phyloP scores from a whole-genome alignment of 768 basidiomycete genomes.

The Tricholoma sp. region DNA sequence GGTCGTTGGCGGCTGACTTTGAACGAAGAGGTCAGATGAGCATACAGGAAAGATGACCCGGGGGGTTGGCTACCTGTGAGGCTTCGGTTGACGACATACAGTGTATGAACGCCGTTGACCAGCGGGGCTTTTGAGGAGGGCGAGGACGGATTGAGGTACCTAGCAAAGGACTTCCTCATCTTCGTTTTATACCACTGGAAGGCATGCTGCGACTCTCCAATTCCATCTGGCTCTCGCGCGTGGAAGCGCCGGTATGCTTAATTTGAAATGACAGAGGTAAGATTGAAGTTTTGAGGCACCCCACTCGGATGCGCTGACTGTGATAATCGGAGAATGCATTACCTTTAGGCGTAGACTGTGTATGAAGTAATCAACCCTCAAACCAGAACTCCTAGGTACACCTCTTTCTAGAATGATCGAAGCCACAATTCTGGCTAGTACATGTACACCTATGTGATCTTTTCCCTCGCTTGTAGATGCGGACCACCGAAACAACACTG shows the following conservation, averaged over 20 bases:
- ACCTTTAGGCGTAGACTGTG: slow-evolving; percentile 16
- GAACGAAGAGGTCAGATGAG: neutral
- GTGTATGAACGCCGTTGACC: neutral
- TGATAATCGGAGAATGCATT: no score
- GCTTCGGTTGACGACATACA: slow-evolving; percentile 10
- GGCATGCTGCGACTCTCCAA: neutral
- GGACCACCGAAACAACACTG: neutral
- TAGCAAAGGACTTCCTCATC: neutral
- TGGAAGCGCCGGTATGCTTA: neutral
- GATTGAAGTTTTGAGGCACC: neutral
- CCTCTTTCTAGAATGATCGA: neutral
- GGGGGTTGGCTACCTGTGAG: slow-evolving; percentile 5
- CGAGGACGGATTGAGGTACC: neutral
- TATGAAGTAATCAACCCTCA: neutral
- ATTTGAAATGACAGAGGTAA: no score
- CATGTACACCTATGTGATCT: neutral
- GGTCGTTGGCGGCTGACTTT: slow-evolving; percentile 1
- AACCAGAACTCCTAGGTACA: slow-evolving; percentile 11
- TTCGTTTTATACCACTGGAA: neutral
- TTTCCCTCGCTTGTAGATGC: neutral
- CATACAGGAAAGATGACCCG: neutral
- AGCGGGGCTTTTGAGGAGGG: neutral
- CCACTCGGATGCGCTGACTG: neutral
- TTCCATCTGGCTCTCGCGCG: neutral
- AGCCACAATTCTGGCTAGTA: neutral